Conservation (phyloP, 192 early-diverging fungal genomes). For the Rhizophagus clarus region DNA sequence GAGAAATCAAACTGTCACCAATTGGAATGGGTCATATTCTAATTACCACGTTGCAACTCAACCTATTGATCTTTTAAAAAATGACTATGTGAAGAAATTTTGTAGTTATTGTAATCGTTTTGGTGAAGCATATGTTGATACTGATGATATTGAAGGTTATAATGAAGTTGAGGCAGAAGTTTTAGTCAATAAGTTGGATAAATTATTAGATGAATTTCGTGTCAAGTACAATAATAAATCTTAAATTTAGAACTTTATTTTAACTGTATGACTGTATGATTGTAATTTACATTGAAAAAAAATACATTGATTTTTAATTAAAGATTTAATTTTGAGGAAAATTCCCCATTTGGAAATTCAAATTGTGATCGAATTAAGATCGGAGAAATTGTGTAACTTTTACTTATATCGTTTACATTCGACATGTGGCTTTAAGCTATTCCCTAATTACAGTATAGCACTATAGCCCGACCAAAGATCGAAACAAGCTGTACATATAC, state of each 20-base stretch:
- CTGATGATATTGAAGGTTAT: background rate
- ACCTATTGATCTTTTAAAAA: conserved; percentile 31
- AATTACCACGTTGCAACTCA: conserved; percentile 50
- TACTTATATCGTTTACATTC: background rate
- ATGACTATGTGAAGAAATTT: conserved; percentile 28
- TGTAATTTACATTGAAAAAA: background rate
- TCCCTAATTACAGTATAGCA: no score
- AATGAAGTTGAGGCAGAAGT: background rate
- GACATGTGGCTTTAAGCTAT: background rate
- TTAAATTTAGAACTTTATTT: background rate
- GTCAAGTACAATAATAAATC: background rate
- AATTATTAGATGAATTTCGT: background rate
- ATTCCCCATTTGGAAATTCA: background rate
- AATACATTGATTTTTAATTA: no score
- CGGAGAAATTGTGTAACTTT: background rate
- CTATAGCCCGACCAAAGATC: no score
- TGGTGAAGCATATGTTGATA: conserved; percentile 20
- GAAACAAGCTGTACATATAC: no score
- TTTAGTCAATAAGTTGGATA: background rate
- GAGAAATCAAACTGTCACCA: conserved; percentile 46
- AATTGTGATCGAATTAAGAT: background rate
- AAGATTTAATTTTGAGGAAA: background rate
- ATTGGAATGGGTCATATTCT: conserved; percentile 45
- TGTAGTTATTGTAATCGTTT: conserved; percentile 26
- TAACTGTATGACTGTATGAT: background rate